Evolutionary conservation across 2,329 filamentous ascomycete genomes (phyloP), one percentile per base, ranked within the genome.

Genomic region (Juglanconis sp.): DNA sequence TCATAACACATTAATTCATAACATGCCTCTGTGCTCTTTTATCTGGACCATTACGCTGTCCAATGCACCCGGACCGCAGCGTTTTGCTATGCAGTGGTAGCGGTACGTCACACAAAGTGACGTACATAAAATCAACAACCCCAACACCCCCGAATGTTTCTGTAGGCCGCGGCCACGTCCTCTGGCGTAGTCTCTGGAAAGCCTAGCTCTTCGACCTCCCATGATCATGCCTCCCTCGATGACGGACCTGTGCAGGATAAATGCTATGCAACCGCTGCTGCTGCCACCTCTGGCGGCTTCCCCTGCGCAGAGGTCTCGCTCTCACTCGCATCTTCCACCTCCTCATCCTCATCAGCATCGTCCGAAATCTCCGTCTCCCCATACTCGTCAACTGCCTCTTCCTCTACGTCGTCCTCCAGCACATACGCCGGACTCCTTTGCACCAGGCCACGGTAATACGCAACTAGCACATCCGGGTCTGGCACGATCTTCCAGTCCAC

Each of bases 401-500:
- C 70, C 5, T 70, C 71, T 11, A 68, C 70, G 32, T 71, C 71
- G 17, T 68, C 71, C 34, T 66, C 64, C 8, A 88, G 71, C 31
- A 71, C 70, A 65, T 87, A 88, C 7, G 80, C 82, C 0, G 81
- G 79, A 35, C 81, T 83, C 11, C 86, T 80, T 65, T 86, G 91
- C 36, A 98, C 89, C 38, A 99, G 77, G 53, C 91, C 94, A 63
- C 86, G 85, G 73, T 98, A 99, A 72, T 99, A 99, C 59, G 96
- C 92, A 32, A 92, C 91, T 48, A 99, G 79, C 2, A 96, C 89
- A 72, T 98, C 95, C 1, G 95, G 93, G 69, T 96, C 92, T 5
- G 95, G 95, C 3, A 99, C 93, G 66, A 99, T 99, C 69, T 90
- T 91, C 94, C 95, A 99, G 70, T 97, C 91, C 34, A 99, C 89